Conservation (phyloP, 108 stramenopile genomes). For the Stephanodiscus minutulus region DNA sequence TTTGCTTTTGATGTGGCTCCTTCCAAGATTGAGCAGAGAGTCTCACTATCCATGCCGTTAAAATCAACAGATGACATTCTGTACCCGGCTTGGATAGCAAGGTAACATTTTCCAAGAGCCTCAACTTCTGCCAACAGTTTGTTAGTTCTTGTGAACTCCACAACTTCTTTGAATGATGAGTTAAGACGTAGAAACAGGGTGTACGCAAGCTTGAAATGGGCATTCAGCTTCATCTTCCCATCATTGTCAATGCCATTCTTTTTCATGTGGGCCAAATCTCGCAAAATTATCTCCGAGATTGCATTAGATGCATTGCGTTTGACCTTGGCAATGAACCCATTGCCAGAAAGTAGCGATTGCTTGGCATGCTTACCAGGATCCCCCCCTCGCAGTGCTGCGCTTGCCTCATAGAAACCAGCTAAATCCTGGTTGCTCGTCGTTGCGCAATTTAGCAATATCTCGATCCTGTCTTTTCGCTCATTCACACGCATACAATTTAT, state of each 20-base stretch:
- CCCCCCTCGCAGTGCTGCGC: conserved; percentile 56
- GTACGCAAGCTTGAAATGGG: conserved; percentile 63
- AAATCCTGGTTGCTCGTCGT: conserved; percentile 62
- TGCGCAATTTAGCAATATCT: conserved; percentile 60
- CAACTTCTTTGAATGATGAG: conserved; percentile 56
- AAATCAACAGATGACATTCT: conserved; percentile 39
- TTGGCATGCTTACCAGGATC: conserved; percentile 54
- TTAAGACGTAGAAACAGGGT: conserved; percentile 70
- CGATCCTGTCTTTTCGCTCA: conserved; percentile 52
- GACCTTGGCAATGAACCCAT: conserved; percentile 55
- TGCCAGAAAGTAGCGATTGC: conserved; percentile 52
- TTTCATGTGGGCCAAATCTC: conserved; percentile 56
- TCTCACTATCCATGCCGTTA: conserved; percentile 30
- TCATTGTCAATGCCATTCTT: conserved; percentile 38
- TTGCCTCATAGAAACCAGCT: conserved; percentile 71
- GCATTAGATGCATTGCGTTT: conserved; percentile 65
- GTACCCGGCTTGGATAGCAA: conserved; percentile 46
- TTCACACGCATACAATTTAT: conserved; percentile 59
- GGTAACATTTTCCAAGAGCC: conserved; percentile 63
- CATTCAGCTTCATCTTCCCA: conserved; percentile 19
- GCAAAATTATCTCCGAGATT: conserved; percentile 59
- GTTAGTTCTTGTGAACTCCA: conserved; percentile 39
- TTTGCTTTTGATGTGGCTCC: conserved; percentile 32
- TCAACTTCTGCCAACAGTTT: conserved; percentile 56
- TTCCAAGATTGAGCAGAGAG: conserved; percentile 37